Evolutionary conservation across 768 basidiomycete genomes (phyloP).

Genomic region (Panus rudis): DNA sequence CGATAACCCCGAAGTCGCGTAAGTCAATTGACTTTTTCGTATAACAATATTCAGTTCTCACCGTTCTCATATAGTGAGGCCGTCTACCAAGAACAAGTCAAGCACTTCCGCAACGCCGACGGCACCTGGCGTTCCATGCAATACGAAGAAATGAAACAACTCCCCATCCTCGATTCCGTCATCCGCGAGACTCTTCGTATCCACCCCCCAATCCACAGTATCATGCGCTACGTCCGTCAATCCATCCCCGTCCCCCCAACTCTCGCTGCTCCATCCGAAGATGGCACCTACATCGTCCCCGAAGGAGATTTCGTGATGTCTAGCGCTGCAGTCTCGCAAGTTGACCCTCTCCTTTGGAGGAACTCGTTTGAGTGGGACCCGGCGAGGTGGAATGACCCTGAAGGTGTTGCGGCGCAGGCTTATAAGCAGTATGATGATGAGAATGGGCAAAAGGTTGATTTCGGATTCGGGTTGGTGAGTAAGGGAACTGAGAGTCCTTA

Average conservation of each 20-base stretch:
- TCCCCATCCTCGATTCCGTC: constrained; percentile 80
- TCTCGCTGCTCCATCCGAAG: constrained; percentile 70
- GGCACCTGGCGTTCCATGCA: constrained; percentile 75
- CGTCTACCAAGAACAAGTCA: constrained; percentile 85
- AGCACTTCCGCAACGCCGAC: constrained; percentile 70
- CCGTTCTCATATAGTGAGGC: constrained; percentile 45
- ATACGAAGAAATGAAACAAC: constrained; percentile 77
- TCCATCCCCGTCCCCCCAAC: constrained; percentile 79
- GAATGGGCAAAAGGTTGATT: constrained; percentile 87
- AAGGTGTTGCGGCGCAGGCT: constrained; percentile 76
- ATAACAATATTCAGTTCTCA: constrained; percentile 1
- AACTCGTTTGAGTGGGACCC: constrained; percentile 71
- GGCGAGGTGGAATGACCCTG: constrained; percentile 75
- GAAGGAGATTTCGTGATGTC: constrained; percentile 88
- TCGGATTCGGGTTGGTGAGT: constrained; percentile 90
- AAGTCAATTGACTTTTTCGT: constrained; percentile 23
- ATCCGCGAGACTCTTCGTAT: constrained; percentile 91
- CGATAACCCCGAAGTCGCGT: constrained; percentile 67
- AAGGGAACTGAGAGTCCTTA: constrained; percentile 96
- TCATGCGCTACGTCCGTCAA: constrained; percentile 86
- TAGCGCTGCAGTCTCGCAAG: constrained; percentile 79
- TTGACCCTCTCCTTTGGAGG: constrained; percentile 81
- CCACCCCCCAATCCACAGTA: constrained; percentile 94
- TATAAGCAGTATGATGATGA: constrained; percentile 69
- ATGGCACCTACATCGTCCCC: constrained; percentile 76